Base-by-base conservation (phyloP, 208 protist species). In the Herpetomonas samuelpessoai region DNA sequence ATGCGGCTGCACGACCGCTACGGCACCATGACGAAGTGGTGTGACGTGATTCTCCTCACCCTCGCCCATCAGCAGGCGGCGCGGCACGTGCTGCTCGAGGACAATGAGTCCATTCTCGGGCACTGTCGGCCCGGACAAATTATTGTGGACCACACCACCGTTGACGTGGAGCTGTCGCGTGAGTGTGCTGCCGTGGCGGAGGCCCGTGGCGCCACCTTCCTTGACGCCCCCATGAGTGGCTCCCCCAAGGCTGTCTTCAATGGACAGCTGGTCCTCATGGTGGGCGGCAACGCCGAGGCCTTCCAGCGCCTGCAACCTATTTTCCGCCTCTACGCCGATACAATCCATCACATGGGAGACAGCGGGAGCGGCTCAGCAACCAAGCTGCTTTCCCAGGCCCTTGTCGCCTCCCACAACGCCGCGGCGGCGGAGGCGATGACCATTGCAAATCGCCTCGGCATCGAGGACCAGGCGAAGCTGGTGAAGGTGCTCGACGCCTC, bases 131-230 rank as follows among this genome's bases (percentile, higher is more conserved):
- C 72, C 9, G 91, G 91, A 10, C 87, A 93, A 55, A 88, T 96
- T 19, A 86, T 96, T 25, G 79, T 96, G 14, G 83, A 94, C 67
- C 91, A 96, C 84, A 93, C 86, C 12, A 94, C 91, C 12, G 81
- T 91, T 7, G 91, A 93, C 61, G 70, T 88, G 21, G 76, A 77
- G 52, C 74, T 86, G 3, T 80, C 86, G 35, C 71, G 81, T 14
- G 76, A 91, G 71, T 91, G 81, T 45, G 85, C 76, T 16, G 65
- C 53, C 24, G 76, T 79, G 57, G 86, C 86, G 49, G 73, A 60
- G 63, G 46, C 63, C 18, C 83, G 85, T 26, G 87, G 83, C 16
- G 85, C 83, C n/a, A 74, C 71, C 45, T 96, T 86, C 57, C 74
- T 96, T 26, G 90, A 96, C 48, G 87, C 86, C 2, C 87, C 90